Base-by-base conservation (phyloP, 1,284 basidiomycete species). In the Laetiporus sulphureus region DNA sequence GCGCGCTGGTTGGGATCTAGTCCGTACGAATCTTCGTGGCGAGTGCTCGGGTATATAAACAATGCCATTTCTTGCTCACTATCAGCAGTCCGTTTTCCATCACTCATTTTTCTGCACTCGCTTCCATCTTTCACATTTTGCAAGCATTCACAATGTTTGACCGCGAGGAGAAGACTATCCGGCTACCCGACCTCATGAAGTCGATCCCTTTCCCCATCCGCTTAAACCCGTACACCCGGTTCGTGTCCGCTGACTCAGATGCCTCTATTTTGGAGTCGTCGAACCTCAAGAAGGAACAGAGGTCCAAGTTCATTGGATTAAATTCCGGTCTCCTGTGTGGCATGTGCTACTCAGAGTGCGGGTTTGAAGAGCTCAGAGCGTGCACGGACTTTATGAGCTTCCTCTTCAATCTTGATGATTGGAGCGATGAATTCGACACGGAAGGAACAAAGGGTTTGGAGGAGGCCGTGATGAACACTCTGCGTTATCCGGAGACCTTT, bases 401-500 rank as follows among this genome's bases (percentile, higher is more conserved):
- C 46, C 53, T 61, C 49, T 69, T 68, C 51, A 56, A 57, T 32
- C 52, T 56, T 36, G 62, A 62, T 50, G 61, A 63, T 43, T 58
- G 49, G 47, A 56, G 52, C 20, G 55, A 58, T 41, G 56, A 51
- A 40, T 51, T 54, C 45, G 52, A 54, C 47, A 52, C 49, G 20
- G 62, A 49, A 56, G 66, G 38, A 58, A 69, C 51, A 49, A 58
- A 24, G 38, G 58, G 37, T 29, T 51, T 44, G 50, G 59, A 52
- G 15, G 49, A 64, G 45, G 55, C 57, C 15, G 50, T 62, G 37
- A 57, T 62, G 57, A 60, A 64, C 46, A 60, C 59, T 36, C 50
- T 63, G 40, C 52, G 48, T 38, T 38, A 42, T 35, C 48, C 51
- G 15, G 35, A 51, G 21, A 51, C 40, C 22, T 49, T 50, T 38